These are phyloP conservation scores for Ogataea methylovora DNA, from an alignment of 805 yeast genomes.

Conservation along the genomic window DNA sequence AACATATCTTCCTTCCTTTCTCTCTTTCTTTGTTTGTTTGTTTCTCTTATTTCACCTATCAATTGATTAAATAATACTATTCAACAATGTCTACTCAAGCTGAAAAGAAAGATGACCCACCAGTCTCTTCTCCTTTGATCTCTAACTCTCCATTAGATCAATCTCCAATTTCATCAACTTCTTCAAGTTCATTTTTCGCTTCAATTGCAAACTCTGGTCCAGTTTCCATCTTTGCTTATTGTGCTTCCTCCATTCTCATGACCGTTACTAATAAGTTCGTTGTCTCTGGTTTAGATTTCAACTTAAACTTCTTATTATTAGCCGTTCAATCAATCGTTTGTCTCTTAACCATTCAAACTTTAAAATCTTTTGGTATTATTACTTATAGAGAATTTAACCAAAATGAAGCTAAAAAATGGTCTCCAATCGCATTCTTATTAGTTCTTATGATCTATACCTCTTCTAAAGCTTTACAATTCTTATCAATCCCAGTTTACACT, in stretches of 20 bases:
- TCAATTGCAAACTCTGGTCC: slow-evolving; percentile 47
- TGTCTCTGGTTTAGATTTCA: slow-evolving; percentile 61
- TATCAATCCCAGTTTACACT: slow-evolving; percentile 93
- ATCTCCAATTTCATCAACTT: too few relatives aligned
- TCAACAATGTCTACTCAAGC: too few relatives aligned
- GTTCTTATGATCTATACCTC: slow-evolving; percentile 95
- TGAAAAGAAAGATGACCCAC: slow-evolving; percentile 21
- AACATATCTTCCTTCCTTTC: too few relatives aligned
- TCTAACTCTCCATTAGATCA: too few relatives aligned
- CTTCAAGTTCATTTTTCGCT: slow-evolving; percentile 7
- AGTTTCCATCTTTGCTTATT: slow-evolving; percentile 72
- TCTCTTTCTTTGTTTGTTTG: too few relatives aligned
- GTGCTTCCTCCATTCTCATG: slow-evolving; percentile 93
- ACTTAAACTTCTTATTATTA: slow-evolving; percentile 81
- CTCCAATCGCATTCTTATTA: slow-evolving; percentile 83
- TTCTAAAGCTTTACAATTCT: slow-evolving; percentile 86
- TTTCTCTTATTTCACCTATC: too few relatives aligned
- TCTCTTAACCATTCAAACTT: slow-evolving; percentile 58
- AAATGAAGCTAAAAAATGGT: slow-evolving; percentile 91
- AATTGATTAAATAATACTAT: too few relatives aligned
- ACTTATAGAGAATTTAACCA: slow-evolving; percentile 80
- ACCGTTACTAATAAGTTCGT: slow-evolving; percentile 96
- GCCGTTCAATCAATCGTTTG: slow-evolving; percentile 88
- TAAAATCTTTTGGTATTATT: slow-evolving; percentile 69
- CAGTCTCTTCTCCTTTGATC: too few relatives aligned